Evolutionary conservation across 2,329 filamentous ascomycete species (phyloP), one percentile per base, ranked within the genome.

Genomic region (Colletotrichum tabaci): DNA sequence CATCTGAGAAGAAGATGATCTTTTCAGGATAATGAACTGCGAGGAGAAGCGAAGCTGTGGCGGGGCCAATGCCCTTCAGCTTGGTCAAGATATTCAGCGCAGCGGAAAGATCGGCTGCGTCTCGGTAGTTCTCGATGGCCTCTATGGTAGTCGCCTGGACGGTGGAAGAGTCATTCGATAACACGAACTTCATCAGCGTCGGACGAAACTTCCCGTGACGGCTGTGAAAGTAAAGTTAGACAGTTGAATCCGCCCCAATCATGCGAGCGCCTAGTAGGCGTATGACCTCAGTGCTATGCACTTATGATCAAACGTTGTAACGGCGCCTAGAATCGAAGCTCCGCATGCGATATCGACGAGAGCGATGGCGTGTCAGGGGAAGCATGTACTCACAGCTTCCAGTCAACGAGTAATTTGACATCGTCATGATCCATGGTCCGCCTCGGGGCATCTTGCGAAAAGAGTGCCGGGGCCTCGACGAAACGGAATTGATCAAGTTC

Each of bases 1-100:
- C 94, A 77, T 97, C 94, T 2, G 91, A 93, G 81, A 96, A 96
- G 84, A 96, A 96, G 2, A 93, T 87, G 60, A 91, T 85, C 15
- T 82, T 81, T 0, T 84, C 80, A 0, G 91, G 87, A 71, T 90
- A 87, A 74, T 90, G 87, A 5, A 92, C 88, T 5, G 91, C 88
- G 3, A 96, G 86, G 1, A 96, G 82, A 42, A 96, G 87, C 1
- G 92, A 94, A 0, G 93, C 93, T 0, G 93, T 96, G 9, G 94
- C 94, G 1, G 94, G 93, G 0, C 94, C 94, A 73, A 97, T 89
- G 44, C 94, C 94, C 74, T 86, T 91, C n/a, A 96, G 83, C 66
- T 85, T 85, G 1, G 85, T 86, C 13, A 95, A 83, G 1, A 82
- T 80, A 3, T 85, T 84, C 8, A 94, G 77, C 4, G 89, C 86